Evolutionary conservation across 1,139 yeast genomes (phyloP), one percentile per base, ranked within the genome.

Genomic region (Yamadazyma sp.): DNA sequence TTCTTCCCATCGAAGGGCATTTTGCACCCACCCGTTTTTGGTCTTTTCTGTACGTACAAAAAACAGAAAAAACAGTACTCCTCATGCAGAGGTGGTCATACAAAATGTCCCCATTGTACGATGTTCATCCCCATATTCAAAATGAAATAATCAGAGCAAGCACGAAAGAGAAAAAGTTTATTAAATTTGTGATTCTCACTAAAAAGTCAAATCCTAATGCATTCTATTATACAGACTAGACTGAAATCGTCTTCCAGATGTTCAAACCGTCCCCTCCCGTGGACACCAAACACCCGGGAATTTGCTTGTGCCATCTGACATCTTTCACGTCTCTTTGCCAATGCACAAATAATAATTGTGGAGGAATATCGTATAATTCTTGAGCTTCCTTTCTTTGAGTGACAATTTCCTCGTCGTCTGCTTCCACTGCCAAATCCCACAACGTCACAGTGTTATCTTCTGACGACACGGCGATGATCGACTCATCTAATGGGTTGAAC

Each of bases 261-360:
- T 88, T 87, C 61, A 92, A 74, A 33, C 98, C 98, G 54, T 91
- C 98, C 32, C 94, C 85, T 49, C 98, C 98, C 3, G 98, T 92
- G 52, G 95, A 83, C 12, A 89, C 88, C 59, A 94, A 74, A 54
- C 95, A 84, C 34, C 98, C 98, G 4, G 98, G 98, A 47, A 94
- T 87, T 67, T 94, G 98, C 57, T 73, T 80, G 64, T 92, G 97
- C 98, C 98, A 92, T 66, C 95, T 87, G 32, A 91, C 96, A 61
- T 92, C 99, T 70, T 92, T 92, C 40, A 92, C 97, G 56, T 91
- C 94, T 54, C 83, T 83, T 70, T 94, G 98, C 98, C 98, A 92
- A 61, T 92, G 99, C 36, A 92, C 96, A 69, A 92, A 92, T 60
- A 92, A 73, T 55, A 94, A 75, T 64, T 92, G 99, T 18, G 98